Base-by-base conservation (phyloP, 352 stramenopile species). In the Globisporangium irregulare region DNA sequence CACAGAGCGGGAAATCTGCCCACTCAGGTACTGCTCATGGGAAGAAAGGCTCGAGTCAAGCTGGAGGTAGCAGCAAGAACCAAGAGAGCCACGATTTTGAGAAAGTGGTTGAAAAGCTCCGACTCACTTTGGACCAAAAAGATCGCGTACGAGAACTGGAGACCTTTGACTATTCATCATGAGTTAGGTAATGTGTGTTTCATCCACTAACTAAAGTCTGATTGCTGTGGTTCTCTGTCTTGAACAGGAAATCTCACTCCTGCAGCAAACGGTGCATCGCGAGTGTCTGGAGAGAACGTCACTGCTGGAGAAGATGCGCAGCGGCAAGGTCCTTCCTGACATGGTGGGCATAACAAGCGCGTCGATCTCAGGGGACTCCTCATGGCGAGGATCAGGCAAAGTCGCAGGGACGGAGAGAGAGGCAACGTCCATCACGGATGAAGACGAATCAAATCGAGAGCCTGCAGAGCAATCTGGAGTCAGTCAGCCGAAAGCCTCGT, bases 211-310 rank as follows among this genome's bases (percentile, higher is more conserved):
- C 12, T 64, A 12, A n/a, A 56, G 29, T 50, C 3, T 25, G 20
- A 22, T n/a, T 51, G 18, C 3, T 51, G 43, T 51, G 43, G 15
- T 18, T 46, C 24, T 50, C 32, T 59, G 6, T 43, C 22, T 41
- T 55, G 5, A 18, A 24, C 55, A 95, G 84, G 87, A 95, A 68
- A 93, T 95, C 20, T 24, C 70, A 9, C 68, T 93, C 18, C 71
- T 95, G 14, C 85, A 93, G 59, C 84, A 91, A 43, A 95, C 87
- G 1, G 87, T 95, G 64, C 86, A 95, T 72, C 80, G 84, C 7
- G 87, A 95, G 70, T 93, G 87, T 58, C 72, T 95, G 29, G 87
- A 95, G 69, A 79, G 87, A 15, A 95, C 86, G 4, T 91, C 85
- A 22, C 65, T 94, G 12, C 68, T 94, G 1, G 83, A 94, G 66